A percentile compares a stretch with the other conserved stretches of the same genome.
Evolutionary conservation across 768 basidiomycete species (phyloP).

Genomic region (Dioszegia hungarica): DNA sequence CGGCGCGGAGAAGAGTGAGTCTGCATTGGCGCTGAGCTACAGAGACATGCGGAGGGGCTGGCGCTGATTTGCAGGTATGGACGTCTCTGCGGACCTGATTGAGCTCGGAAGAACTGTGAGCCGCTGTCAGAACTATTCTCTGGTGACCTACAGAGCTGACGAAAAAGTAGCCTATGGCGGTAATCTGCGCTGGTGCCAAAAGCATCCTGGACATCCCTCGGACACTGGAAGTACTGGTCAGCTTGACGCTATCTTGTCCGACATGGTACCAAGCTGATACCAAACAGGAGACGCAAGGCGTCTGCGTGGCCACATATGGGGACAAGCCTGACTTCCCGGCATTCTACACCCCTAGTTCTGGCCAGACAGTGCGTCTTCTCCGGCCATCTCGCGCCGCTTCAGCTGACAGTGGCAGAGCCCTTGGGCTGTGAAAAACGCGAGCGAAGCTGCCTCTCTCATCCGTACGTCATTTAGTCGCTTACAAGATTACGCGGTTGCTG

Average conservation of each 20-base stretch:
- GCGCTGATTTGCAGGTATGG: slow-evolving; percentile 62
- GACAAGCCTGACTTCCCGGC: slow-evolving; percentile 81
- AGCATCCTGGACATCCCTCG: slow-evolving; percentile 86
- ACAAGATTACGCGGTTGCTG: background rate
- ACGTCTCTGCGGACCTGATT: slow-evolving; percentile 87
- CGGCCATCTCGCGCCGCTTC: too few relatives aligned
- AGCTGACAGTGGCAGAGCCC: slow-evolving; percentile 58
- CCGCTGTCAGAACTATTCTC: background rate
- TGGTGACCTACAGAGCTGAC: background rate
- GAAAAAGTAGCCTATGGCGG: slow-evolving; percentile 61
- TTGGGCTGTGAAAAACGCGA: slow-evolving; percentile 65
- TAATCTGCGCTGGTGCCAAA: slow-evolving; percentile 91
- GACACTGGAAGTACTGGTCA: slow-evolving; percentile 52
- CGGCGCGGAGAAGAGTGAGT: slow-evolving; percentile 63
- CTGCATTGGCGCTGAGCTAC: background rate
- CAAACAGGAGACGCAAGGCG: slow-evolving; percentile 84
- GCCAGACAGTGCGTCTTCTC: slow-evolving; percentile 59
- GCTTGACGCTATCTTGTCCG: background rate
- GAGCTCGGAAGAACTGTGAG: slow-evolving; percentile 70
- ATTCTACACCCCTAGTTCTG: slow-evolving; percentile 81
- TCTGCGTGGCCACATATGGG: slow-evolving; percentile 78
- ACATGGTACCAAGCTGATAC: background rate
- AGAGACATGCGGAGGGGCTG: too few relatives aligned
- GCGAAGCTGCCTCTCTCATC: slow-evolving; percentile 62
- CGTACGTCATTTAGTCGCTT: slow-evolving; percentile 13